phyloP scores from a whole-genome alignment of 257 asterid species.

The Linaria vulgaris region DNA sequence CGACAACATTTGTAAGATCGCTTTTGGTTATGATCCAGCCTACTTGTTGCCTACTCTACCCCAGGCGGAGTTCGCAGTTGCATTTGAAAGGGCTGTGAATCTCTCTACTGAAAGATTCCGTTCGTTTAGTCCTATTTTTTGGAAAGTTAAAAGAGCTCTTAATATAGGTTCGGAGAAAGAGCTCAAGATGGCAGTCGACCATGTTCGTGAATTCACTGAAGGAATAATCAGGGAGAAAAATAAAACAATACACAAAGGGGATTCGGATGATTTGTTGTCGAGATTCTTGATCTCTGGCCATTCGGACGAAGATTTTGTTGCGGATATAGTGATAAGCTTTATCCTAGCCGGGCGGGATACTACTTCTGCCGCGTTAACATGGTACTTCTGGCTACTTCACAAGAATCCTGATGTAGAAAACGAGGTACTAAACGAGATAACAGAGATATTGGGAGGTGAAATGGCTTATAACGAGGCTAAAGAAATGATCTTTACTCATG shows the following conservation, averaged over 20 bases:
- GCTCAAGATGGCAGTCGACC: neutral
- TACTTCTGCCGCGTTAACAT: neutral
- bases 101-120: conserved; percentile 28
- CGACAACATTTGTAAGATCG: conserved; percentile 47
- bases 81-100: conserved; percentile 36
- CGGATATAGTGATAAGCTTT: conserved; percentile 2
- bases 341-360: conserved; percentile 9
- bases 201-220: neutral
- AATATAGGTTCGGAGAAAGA: neutral
- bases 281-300: conserved; percentile 6
- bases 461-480: neutral
- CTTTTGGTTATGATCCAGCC: conserved; percentile 48
- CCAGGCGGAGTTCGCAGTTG: conserved; percentile 34
- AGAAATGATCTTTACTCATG: conserved; percentile 9
- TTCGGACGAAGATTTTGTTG: neutral
- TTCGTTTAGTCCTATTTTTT: conserved; percentile 22
- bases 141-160: conserved; percentile 25
- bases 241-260: neutral
- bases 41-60: conserved; percentile 38
- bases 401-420: neutral
- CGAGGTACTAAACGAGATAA: conserved; percentile 6
- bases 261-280: neutral
- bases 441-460: neutral
- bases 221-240: neutral
- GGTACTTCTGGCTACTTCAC: conserved; percentile 1